These are phyloP conservation scores for Chrysosphaeria jannelii DNA, from an alignment of 2,329 filamentous ascomycete species.

Conservation along the genomic window DNA sequence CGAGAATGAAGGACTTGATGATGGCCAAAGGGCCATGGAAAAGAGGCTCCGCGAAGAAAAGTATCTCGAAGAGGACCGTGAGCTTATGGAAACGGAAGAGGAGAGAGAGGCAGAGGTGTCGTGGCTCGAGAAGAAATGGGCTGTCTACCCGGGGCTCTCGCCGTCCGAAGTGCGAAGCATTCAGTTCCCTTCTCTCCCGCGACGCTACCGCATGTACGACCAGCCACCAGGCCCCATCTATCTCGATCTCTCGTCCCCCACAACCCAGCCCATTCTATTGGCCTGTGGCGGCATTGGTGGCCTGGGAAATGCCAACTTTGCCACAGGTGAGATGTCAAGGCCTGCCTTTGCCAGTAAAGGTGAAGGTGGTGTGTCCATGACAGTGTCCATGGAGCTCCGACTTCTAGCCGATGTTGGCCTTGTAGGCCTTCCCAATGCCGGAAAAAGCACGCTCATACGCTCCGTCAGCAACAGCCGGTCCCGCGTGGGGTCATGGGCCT, in stretches of 20 bases:
- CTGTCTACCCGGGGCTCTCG: constrained; percentile 54
- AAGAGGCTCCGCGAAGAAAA: constrained; percentile 12
- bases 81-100: constrained; percentile 13
- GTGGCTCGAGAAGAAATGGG: constrained; percentile 39
- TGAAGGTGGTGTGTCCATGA: constrained; percentile 46
- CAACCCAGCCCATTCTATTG: constrained; percentile 57
- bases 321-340: constrained; percentile 38
- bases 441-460: constrained; percentile 75
- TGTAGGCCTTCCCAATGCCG: constrained; percentile 83
- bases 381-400: constrained; percentile 73
- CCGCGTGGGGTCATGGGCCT: constrained; percentile 80
- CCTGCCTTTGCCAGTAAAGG: constrained; percentile 78
- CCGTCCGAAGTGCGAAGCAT: constrained; percentile 32
- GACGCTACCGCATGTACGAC: constrained; percentile 22
- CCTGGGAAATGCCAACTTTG: constrained; percentile 79
- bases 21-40: constrained; percentile 2
- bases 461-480: constrained; percentile 70
- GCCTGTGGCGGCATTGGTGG: constrained; percentile 72
- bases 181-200: constrained; percentile 19
- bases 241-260: constrained; percentile 44
- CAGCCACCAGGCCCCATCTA: constrained; percentile 46
- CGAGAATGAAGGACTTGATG: background rate
- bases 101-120: constrained; percentile 14
- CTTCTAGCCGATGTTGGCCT: constrained; percentile 83
- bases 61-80: constrained; percentile 12